Conservation (phyloP, 176 grass and related monocot species). For the barley (Hordeum vulgare) region DNA sequence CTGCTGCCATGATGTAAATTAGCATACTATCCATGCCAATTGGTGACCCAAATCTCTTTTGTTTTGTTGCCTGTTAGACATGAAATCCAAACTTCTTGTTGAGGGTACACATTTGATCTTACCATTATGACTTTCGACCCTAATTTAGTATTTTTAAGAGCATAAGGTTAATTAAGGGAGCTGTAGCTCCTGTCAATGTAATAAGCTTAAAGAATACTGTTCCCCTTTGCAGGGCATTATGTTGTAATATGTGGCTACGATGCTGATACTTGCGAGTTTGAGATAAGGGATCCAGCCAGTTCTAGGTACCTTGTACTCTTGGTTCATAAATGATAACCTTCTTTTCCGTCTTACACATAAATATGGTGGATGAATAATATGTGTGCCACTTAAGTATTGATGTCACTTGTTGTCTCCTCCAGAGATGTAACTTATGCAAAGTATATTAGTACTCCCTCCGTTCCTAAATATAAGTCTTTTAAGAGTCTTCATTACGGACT, state of each 20-base stretch:
- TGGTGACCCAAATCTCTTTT: neutral
- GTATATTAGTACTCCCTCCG: neutral
- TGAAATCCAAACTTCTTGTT: neutral
- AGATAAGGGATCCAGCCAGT: conserved; percentile 98
- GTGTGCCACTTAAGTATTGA: neutral
- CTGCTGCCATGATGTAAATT: neutral
- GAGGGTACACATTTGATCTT: neutral
- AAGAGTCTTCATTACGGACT: too few relatives aligned
- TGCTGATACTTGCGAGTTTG: conserved; percentile 78
- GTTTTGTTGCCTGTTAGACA: neutral
- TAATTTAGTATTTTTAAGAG: neutral
- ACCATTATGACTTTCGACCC: neutral
- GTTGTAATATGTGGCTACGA: conserved; percentile 94
- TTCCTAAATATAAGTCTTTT: too few relatives aligned
- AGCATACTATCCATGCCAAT: neutral
- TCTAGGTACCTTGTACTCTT: conserved; percentile 45
- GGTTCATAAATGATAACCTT: neutral
- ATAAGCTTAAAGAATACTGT: neutral
- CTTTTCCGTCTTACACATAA: neutral
- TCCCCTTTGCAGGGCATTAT: conserved; percentile 69
- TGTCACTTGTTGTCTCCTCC: neutral
- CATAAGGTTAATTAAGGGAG: neutral
- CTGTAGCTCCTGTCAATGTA: conserved; percentile 1
- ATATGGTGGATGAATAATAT: neutral
- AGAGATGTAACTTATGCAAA: neutral